Evolutionary conservation across 1,284 basidiomycete genomes (phyloP).

Genomic region (Ustilago esculenta): DNA sequence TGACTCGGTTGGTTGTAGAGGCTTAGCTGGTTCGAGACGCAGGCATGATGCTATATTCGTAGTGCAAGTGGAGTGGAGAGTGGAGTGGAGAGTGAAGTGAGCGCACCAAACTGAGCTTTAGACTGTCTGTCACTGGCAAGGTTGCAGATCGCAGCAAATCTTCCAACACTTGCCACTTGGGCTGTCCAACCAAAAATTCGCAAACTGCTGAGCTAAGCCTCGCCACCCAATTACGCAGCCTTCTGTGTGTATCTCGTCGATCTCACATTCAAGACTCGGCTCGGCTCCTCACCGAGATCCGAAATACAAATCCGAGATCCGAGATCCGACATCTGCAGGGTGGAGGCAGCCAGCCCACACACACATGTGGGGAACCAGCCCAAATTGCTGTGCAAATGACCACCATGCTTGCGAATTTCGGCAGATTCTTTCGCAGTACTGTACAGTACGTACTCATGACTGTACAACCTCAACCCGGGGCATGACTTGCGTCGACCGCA

Average conservation of each 20-base stretch:
- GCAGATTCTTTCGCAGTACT: background rate
- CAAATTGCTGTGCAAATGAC: no score
- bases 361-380: slow-evolving; percentile 4
- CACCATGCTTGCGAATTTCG: no score
- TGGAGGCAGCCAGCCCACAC: no score
- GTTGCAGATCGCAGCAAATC: no score
- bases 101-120: slow-evolving; percentile 5
- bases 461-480: background rate
- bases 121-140: slow-evolving; percentile 9
- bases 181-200: slow-evolving; percentile 4
- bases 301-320: background rate
- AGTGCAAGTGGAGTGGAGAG: no score
- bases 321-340: slow-evolving; percentile 9
- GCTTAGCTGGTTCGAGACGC: background rate
- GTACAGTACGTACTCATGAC: no score
- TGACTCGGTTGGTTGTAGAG: background rate
- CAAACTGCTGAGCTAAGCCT: slow-evolving; percentile 16
- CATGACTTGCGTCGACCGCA: background rate
- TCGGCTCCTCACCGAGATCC: no score
- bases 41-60: slow-evolving; percentile 15
- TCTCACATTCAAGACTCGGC: background rate
- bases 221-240: background rate
- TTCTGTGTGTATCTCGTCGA: no score
- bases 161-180: no score
- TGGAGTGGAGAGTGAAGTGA: slow-evolving; percentile 23